phyloP scores from a whole-genome alignment of 164 flowering plant species.

The Macadamia tetraphylla region DNA sequence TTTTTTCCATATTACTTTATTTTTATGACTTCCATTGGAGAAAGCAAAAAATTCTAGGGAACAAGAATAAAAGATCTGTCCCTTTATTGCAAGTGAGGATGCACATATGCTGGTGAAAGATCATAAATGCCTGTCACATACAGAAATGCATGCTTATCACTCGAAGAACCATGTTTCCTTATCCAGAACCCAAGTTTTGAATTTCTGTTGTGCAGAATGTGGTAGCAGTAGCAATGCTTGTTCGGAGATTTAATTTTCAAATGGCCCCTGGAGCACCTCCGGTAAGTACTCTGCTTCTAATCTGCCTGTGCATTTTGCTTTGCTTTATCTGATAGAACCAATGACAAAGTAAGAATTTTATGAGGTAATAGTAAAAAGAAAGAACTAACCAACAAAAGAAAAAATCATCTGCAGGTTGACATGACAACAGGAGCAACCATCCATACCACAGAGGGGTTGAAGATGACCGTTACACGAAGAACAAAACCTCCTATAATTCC shows the following conservation, averaged over 20 bases:
- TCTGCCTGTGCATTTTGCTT: background rate
- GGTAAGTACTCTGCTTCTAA: conserved; percentile 35
- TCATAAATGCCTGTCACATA: background rate
- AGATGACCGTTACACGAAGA: conserved; percentile 77
- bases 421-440: conserved; percentile 98
- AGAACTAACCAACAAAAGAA: background rate
- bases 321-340: conserved; percentile 4
- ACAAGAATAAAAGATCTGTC: background rate
- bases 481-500: conserved; percentile 56
- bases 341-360: background rate
- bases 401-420: conserved; percentile 44
- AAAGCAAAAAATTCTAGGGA: background rate
- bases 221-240: conserved; percentile 89
- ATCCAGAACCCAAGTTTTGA: background rate
- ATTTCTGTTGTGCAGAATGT: conserved; percentile 41
- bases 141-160: background rate
- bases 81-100: background rate
- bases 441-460: conserved; percentile 86
- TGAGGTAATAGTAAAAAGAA: background rate
- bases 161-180: background rate
- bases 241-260: conserved; percentile 73
- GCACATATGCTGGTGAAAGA: background rate
- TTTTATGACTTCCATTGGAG: too few species aligned
- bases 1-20: too few species aligned
- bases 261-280: conserved; percentile 87